Evolutionary conservation across 805 yeast species (phyloP), one percentile per base, ranked within the genome.

Genomic region (Maudiozyma turicensis): DNA sequence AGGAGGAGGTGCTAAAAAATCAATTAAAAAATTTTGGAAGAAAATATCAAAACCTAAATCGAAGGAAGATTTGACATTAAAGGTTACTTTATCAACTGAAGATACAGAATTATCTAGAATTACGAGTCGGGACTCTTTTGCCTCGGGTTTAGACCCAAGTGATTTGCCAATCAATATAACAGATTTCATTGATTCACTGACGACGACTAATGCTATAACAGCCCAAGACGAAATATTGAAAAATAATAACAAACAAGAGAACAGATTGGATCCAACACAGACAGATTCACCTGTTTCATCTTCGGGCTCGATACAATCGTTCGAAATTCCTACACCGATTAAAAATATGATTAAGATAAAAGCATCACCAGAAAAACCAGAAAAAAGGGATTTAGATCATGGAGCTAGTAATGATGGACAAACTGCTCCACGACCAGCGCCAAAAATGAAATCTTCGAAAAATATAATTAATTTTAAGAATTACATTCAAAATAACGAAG

Each of bases 111-210:
- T 42, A 11, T 30, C 44, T 7, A 29, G 20, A 30, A n/a, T 42
- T 13, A 30, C 54, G 6, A 30, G 43, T 4, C 40, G 40, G 20
- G 46, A 52, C 3, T 52, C 55, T 8, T 39, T 46, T 5, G 20
- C 55, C 9, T 50, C 53, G 15, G 49, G 53, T 5, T 48, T 51
- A 3, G 52, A 57, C 3, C 51, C 56, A 7, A 53, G 42, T 33
- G 65, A 58, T 30, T 62, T 56, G 40, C 63, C 65, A 1, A 53
- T 60, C 5, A 58, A 54, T 30, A 48, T 57, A 3, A 49, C 58
- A 3, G 47, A 57, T 32, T 53, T 57, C 40, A 32, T 56, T 13
- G 61, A 54, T 32, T 45, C 52, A 5, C 13, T 14, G 31, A 40
- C 43, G 28, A 40, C 43, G 10, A 28, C 20, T 26, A 15, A 13